These are phyloP conservation scores for Acorus calamus DNA, from an alignment of 106 monocot genomes.

Conservation along the genomic window DNA sequence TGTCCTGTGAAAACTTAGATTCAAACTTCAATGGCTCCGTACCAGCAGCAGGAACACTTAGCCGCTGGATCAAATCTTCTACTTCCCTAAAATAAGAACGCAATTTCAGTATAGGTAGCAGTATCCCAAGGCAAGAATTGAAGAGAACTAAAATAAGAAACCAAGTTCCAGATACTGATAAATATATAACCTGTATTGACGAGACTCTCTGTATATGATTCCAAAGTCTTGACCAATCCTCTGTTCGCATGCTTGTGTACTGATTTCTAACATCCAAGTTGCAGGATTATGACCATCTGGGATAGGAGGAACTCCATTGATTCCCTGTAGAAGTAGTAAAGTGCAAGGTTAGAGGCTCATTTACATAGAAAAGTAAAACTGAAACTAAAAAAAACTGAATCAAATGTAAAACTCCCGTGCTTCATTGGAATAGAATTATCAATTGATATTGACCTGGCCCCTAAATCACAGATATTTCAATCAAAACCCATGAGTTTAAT, in stretches of 20 bases:
- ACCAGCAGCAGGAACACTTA: constrained; percentile 26
- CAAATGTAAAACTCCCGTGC: no score
- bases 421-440: no score
- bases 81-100: constrained; percentile 21
- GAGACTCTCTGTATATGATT: constrained; percentile 28
- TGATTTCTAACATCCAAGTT: constrained; percentile 68
- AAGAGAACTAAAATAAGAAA: not conserved
- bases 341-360: no score
- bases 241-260: constrained; percentile 36
- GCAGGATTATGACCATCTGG: constrained; percentile 48
- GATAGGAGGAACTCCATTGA: constrained; percentile 33
- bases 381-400: no score
- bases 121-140: no score
- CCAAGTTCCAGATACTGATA: no score
- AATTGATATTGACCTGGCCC: no score
- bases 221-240: constrained; percentile 46
- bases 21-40: constrained; percentile 35
- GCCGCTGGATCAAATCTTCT: constrained; percentile 29
- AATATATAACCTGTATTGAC: constrained; percentile 31
- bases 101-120: no score
- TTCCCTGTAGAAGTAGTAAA: constrained; percentile 10
- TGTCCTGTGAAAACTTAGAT: constrained; percentile 31
- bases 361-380: no score
- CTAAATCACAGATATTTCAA: no score
- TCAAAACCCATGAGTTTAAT: no score